These are phyloP conservation scores for Thuja plicata DNA, from an alignment of 83 land plant species.

Conservation along the genomic window DNA sequence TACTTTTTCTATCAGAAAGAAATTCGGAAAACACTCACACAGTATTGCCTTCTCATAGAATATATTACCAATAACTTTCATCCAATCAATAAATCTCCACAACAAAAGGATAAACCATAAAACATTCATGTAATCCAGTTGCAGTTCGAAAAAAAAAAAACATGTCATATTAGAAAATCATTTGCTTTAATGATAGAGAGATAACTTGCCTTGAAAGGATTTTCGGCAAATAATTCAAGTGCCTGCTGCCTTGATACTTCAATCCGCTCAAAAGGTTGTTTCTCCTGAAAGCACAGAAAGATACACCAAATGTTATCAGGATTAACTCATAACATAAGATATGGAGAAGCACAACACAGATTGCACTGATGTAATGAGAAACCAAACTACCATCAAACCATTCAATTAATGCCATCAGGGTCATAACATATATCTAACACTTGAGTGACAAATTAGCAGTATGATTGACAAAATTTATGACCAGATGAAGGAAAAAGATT, in stretches of 20 bases:
- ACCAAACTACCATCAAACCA: background rate
- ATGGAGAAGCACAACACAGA: background rate
- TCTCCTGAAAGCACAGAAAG: constrained; percentile 59
- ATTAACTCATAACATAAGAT: background rate
- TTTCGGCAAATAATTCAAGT: constrained; percentile 90
- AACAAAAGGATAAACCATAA: background rate
- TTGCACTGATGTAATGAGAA: background rate
- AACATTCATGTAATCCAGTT: background rate
- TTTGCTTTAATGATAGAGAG: background rate
- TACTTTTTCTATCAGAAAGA: background rate
- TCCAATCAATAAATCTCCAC: background rate
- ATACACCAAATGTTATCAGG: background rate
- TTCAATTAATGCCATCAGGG: background rate
- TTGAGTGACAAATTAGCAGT: background rate
- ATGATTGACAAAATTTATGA: background rate
- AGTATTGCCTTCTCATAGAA: background rate
- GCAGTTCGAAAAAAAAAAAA: background rate
- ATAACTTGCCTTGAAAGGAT: constrained; percentile 68
- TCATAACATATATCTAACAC: background rate
- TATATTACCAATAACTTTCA: background rate
- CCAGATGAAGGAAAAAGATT: background rate
- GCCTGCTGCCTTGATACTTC: constrained; percentile 95
- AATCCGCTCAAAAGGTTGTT: constrained; percentile 95
- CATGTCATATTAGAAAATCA: background rate
- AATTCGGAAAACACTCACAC: too few relatives aligned